These are phyloP conservation scores for Elongisporangium senticosum DNA, from an alignment of 352 stramenopile species.

Conservation along the genomic window DNA sequence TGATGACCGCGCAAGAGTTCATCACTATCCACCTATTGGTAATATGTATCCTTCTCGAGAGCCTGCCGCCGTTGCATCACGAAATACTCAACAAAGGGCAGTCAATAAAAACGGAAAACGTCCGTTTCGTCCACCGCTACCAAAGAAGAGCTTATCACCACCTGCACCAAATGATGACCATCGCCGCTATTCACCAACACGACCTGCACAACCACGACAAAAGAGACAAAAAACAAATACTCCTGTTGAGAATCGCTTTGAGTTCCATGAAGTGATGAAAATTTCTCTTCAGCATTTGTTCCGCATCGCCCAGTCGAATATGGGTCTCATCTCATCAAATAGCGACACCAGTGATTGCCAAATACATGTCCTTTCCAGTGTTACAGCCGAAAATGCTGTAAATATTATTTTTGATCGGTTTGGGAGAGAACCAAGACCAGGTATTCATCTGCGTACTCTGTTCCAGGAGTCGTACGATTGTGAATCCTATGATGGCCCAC, in stretches of 20 bases:
- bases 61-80: not conserved
- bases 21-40: not conserved
- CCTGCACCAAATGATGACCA: conserved; percentile 6
- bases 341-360: not conserved
- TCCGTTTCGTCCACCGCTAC: conserved; percentile 37
- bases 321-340: not conserved
- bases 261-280: conserved; percentile 35
- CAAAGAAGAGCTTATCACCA: conserved; percentile 18
- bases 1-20: not conserved
- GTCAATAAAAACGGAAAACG: conserved; percentile 11
- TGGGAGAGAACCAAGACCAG: conserved; percentile 5
- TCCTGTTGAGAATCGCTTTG: conserved; percentile 7
- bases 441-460: conserved; percentile 5
- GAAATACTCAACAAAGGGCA: conserved; percentile 6
- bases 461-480: conserved; percentile 10
- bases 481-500: conserved; percentile 9
- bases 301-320: not conserved
- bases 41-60: not conserved
- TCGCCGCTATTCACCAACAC: not conserved
- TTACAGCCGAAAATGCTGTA: conserved; percentile 25
- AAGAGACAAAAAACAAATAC: conserved; percentile 17
- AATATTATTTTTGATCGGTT: conserved; percentile 19
- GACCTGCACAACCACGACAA: conserved; percentile 3
- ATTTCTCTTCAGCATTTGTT: conserved; percentile 17
- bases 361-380: conserved; percentile 18